Conservation (phyloP, 106 monocot species). For the Iris macrosiphon region DNA sequence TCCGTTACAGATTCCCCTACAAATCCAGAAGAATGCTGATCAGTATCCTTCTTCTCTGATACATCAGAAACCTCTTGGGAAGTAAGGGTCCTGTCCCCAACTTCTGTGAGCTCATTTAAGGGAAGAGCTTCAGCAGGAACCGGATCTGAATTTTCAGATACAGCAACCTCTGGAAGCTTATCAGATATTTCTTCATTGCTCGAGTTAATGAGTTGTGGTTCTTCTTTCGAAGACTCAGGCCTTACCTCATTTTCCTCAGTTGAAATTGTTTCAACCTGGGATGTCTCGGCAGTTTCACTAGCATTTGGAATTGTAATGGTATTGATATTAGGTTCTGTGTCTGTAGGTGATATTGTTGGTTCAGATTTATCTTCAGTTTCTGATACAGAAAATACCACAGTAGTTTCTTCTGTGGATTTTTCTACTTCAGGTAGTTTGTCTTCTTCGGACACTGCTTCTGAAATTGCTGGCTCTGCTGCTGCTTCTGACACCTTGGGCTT, state of each 20-base stretch:
- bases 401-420: background rate
- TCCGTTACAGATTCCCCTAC: background rate
- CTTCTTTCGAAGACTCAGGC: background rate
- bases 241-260: background rate
- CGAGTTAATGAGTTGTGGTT: background rate
- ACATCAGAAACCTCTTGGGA: background rate
- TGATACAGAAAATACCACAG: background rate
- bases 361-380: constrained; percentile 1
- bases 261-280: background rate
- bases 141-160: background rate
- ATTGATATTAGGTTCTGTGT: background rate
- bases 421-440: background rate
- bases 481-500: background rate
- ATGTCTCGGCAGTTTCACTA: background rate
- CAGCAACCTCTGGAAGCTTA: background rate
- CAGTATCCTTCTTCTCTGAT: background rate
- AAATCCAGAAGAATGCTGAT: background rate
- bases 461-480: background rate
- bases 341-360: background rate
- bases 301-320: background rate
- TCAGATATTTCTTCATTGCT: background rate
- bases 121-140: background rate
- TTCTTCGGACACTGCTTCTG: background rate
- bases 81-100: background rate
- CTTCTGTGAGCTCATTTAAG: constrained; percentile 1